Base-by-base conservation (phyloP, 116 monocot genomes). In the Zostera marina region DNA sequence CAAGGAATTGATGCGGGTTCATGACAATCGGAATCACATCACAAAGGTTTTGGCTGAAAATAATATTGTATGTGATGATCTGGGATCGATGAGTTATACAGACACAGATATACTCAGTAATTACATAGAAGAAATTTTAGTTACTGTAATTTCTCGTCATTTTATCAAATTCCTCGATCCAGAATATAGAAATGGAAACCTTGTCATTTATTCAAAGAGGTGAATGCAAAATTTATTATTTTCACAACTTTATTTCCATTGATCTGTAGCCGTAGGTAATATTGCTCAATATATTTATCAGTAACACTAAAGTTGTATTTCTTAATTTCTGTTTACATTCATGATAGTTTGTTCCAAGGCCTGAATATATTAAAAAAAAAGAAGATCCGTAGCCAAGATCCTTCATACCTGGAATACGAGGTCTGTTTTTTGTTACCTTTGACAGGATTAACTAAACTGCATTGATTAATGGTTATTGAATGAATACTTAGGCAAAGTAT, bases 321-420 rank as follows among this genome's bases (percentile, higher is more conserved):
- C 0, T 45, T 45, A 4, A 8, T 45, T 22, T 61, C 21, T 61
- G 24, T 59, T 16, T 16, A 22, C 76, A 49, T 16, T 14, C 76
- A 49, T 53, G 42, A 60, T 64, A 99, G 99, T 71, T 77, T 99
- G 62, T 83, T 87, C 16, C 91, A 99, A 75, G 99, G 83, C 54
- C 67, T 99, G 63, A 84, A 77, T 58, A 79, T 99, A 70, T 99
- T 99, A 52, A 87, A 99, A 77, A 83, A 89, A 66, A 71, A 68
- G 26, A 81, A 69, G 54, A 61, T 72, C 54, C 54, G 61, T 55
- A 73, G 76, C 26, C 76, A 90, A 60, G 70, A 77, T 59, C 64
- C 86, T 48, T 63, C 81, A 56, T 85, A 83, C 65, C 62, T 81
- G 44, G 98, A 86, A 72, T 65, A 59, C 55, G 84, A 90, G 82